A percentile compares a stretch with the other conserved stretches of the same genome.
Evolutionary conservation across 2,329 filamentous ascomycete species (phyloP).

Genomic region (Fusarium temperatum): DNA sequence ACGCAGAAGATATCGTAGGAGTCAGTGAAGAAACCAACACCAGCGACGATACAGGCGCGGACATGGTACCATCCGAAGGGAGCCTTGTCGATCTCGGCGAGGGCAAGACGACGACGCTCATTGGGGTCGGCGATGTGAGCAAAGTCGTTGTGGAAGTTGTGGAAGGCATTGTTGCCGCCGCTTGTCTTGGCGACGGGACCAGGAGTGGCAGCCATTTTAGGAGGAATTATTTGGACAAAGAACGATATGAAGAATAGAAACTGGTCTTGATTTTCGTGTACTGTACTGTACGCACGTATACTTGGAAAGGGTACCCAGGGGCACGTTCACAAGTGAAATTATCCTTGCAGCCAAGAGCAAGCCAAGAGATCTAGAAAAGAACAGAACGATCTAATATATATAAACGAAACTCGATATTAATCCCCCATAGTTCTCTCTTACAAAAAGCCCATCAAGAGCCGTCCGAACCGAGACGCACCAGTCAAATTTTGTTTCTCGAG

Average conservation of each 20-base stretch:
- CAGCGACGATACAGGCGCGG: conserved; percentile 78
- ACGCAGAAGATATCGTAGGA: conserved; percentile 86
- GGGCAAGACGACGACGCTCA: conserved; percentile 79
- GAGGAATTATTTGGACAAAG: not conserved
- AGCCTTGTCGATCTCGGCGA: conserved; percentile 83
- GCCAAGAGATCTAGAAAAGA: conserved; percentile 6
- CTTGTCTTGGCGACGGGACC: conserved; percentile 55
- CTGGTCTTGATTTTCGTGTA: not conserved
- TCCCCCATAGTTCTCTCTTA: not conserved
- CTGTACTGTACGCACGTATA: not conserved
- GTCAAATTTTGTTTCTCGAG: not conserved
- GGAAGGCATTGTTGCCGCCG: conserved; percentile 75
- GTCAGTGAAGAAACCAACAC: conserved; percentile 90
- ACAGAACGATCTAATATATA: conserved; percentile 16
- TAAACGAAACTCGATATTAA: not conserved
- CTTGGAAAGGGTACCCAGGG: not conserved
- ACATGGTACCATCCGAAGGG: conserved; percentile 88
- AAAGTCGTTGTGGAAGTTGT: conserved; percentile 82
- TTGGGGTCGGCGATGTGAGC: conserved; percentile 73
- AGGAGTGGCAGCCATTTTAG: conserved; percentile 25
- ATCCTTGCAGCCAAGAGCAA: conserved; percentile 22
- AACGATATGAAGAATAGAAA: not conserved
- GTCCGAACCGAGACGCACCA: conserved; percentile 30
- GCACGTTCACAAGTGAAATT: conserved; percentile 1
- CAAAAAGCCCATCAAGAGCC: conserved; percentile 3